Conservation (phyloP, 768 basidiomycete genomes). For the Leccinum truebloodii region DNA sequence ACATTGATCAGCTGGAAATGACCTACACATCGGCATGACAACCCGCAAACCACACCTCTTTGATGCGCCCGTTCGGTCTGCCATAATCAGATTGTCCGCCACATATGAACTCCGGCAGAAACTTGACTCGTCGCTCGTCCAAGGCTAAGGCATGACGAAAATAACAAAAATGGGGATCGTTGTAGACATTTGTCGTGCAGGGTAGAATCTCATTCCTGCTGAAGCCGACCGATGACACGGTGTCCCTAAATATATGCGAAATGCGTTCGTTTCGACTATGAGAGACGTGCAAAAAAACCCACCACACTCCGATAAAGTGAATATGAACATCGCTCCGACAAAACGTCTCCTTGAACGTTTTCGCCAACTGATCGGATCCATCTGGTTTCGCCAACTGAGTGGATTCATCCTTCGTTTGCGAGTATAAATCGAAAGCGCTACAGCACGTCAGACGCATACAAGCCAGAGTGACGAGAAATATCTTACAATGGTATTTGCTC, state of each 20-base stretch:
- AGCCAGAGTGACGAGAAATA: neutral
- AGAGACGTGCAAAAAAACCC: constrained; percentile 1
- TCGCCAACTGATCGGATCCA: constrained; percentile 7
- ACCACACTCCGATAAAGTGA: constrained; percentile 50
- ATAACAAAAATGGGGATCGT: constrained; percentile 35
- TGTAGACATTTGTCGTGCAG: constrained; percentile 25
- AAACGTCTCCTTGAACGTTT: constrained; percentile 38
- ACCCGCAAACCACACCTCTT: constrained; percentile 48
- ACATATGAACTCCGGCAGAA: constrained; percentile 43
- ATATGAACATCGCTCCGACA: constrained; percentile 36
- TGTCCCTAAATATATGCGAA: constrained; percentile 37
- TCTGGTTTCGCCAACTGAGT: neutral
- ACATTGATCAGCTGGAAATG: neutral
- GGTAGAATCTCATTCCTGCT: constrained; percentile 32
- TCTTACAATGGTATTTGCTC: constrained; percentile 42
- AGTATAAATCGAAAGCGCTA: constrained; percentile 43
- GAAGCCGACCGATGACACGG: constrained; percentile 47
- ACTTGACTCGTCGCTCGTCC: constrained; percentile 49
- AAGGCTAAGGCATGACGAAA: constrained; percentile 50
- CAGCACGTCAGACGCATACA: neutral
- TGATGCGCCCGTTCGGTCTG: constrained; percentile 25
- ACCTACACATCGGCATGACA: constrained; percentile 41
- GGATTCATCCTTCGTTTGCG: constrained; percentile 24
- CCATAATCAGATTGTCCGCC: constrained; percentile 20
- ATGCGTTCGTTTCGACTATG: neutral